Evolutionary conservation across 192 early-diverging fungal species (phyloP).

Genomic region (Mortierella claussenii): DNA sequence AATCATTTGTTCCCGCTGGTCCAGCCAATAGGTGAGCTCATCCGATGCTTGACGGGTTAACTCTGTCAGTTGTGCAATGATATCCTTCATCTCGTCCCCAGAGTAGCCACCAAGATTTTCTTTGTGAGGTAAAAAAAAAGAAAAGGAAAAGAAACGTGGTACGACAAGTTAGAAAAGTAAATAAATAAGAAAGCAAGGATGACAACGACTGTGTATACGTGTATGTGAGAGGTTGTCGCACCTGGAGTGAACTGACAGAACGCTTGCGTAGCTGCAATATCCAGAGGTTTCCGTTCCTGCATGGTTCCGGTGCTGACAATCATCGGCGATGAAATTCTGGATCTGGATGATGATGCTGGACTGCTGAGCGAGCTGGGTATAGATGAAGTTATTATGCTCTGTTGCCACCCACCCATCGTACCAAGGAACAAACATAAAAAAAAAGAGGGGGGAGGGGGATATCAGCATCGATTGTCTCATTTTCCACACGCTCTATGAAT

Average conservation of each 20-base stretch:
- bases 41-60: constrained; percentile 64
- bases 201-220: background rate
- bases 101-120: constrained; percentile 63
- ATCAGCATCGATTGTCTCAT: too few relatives aligned
- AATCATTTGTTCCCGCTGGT: constrained; percentile 68
- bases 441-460: too few relatives aligned
- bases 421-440: too few relatives aligned
- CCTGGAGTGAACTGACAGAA: constrained; percentile 47
- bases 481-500: too few relatives aligned
- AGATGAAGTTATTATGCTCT: background rate
- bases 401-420: too few relatives aligned
- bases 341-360: constrained; percentile 9
- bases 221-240: background rate
- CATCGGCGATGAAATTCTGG: constrained; percentile 38
- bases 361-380: constrained; percentile 8
- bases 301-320: constrained; percentile 22
- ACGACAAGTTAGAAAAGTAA: background rate
- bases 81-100: constrained; percentile 58
- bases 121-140: constrained; percentile 12
- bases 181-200: background rate
- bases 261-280: constrained; percentile 17
- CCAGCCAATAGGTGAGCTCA: constrained; percentile 63
- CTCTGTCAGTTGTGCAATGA: constrained; percentile 57
- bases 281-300: constrained; percentile 28
- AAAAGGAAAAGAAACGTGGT: background rate